Evolutionary conservation across 1,284 basidiomycete genomes (phyloP).

Genomic region (Lentinus polychrous): DNA sequence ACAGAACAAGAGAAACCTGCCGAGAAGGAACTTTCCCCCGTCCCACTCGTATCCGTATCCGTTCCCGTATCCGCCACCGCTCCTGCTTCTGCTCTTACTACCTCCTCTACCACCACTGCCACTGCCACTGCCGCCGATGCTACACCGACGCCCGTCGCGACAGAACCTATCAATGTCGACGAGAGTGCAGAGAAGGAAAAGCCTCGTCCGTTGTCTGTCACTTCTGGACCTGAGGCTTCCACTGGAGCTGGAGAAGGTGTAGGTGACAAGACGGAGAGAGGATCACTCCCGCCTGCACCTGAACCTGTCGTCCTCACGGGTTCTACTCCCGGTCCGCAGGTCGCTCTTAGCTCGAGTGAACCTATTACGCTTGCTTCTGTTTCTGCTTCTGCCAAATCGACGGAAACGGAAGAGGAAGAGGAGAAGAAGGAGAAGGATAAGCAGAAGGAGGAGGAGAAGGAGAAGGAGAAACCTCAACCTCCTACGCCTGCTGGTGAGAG

Average conservation of each 20-base stretch:
- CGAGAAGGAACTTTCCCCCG: constrained; percentile 19
- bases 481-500: constrained; percentile 1
- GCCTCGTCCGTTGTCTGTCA: constrained; percentile 10
- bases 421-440: too few relatives aligned
- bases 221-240: constrained; percentile 1
- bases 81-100: constrained; percentile 4
- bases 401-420: too few relatives aligned
- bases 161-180: constrained; percentile 19
- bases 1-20: constrained; percentile 2
- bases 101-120: too few relatives aligned
- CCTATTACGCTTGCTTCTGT: constrained; percentile 18
- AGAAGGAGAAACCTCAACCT: too few relatives aligned
- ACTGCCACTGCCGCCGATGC: constrained; percentile 1
- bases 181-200: constrained; percentile 16
- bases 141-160: constrained; percentile 7
- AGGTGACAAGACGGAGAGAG: constrained; percentile 7
- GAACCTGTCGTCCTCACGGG: constrained; percentile 29
- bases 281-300: constrained; percentile 23
- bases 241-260: constrained; percentile 6
- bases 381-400: too few relatives aligned
- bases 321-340: constrained; percentile 31
- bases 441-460: too few relatives aligned
- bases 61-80: too few relatives aligned
- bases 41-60: constrained; percentile 22
- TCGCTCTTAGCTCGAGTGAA: constrained; percentile 26